Percentiles rank a stretch among this genome's conserved stretches.
Evolutionary conservation across 305 asterid species (phyloP).

Genomic region (Fraxinus latifolia): DNA sequence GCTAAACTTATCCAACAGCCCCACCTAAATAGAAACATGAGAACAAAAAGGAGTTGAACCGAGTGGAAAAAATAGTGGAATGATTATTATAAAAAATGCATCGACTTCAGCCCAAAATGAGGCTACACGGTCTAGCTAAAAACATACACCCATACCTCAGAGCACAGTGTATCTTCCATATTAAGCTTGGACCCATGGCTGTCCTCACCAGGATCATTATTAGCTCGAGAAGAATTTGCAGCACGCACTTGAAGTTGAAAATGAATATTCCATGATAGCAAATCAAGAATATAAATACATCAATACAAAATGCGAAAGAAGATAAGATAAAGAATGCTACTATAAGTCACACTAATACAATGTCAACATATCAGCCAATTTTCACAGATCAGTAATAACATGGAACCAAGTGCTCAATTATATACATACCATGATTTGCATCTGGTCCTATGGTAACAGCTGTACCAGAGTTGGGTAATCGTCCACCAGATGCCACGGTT

Average conservation of each 20-base stretch:
- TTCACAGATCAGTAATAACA: constrained; percentile 14
- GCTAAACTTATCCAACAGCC: not conserved
- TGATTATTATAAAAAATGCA: not conserved
- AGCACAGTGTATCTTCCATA: constrained; percentile 33
- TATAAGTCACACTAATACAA: not conserved
- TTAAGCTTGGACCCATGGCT: constrained; percentile 43
- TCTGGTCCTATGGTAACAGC: constrained; percentile 43
- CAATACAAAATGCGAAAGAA: constrained; percentile 1
- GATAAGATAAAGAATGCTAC: not conserved
- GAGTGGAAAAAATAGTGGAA: not conserved
- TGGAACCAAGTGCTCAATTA: constrained; percentile 14
- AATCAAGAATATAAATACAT: not conserved
- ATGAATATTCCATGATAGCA: constrained; percentile 23
- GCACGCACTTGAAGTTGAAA: constrained; percentile 46
- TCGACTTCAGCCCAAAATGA: constrained; percentile 4
- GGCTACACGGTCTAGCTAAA: constrained; percentile 4
- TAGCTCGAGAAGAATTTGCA: constrained; percentile 38
- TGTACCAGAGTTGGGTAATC: constrained; percentile 39
- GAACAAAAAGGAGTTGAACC: not conserved
- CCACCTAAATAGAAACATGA: not conserved
- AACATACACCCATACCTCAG: constrained; percentile 51
- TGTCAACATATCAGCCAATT: constrained; percentile 9
- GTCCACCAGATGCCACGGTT: constrained; percentile 45
- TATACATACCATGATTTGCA: constrained; percentile 42
- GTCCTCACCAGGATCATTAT: constrained; percentile 46